Base-by-base conservation (phyloP, 768 basidiomycete genomes). In the Trametopsis cervina region DNA sequence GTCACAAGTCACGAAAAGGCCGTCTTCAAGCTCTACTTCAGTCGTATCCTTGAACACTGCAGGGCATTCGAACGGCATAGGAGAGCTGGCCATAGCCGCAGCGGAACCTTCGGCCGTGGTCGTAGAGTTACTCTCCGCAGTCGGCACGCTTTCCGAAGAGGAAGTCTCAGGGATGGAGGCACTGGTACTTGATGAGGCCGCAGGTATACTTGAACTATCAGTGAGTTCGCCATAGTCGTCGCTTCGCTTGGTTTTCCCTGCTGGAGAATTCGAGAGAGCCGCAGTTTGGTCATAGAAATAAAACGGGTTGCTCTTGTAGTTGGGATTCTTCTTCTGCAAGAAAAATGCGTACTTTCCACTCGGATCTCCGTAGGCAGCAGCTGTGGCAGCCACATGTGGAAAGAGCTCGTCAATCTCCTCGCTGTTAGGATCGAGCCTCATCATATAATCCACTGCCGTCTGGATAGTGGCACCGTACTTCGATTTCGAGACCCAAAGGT, bases 351-450 rank as follows among this genome's bases (percentile, higher is more conserved):
- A 80, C 56, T 69, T 76, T 21, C 74, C 75, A 21, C 61, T 60
- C 4, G 76, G 72, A 54, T 81, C 78, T 2, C 78, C 78, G 49
- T 78, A 79, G 2, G 67, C 73, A 1, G 75, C 75, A 2, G 71
- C 67, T n/a, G 72, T 65, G 1, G 77, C 64, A 20, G 76, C 76
- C 42, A 80, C 70, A 47, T 76, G 73, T 4, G 77, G 77, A 36
- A 69, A 54, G 27, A 74, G 48, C 46, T 76, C 73, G 7, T 57
- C 52, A 20, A 65, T 50, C 40, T 74, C 66, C 52, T 75, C 73
- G 15, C 55, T 54, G 40, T 68, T 68, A 18, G 79, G 71, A 51
- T 71, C 59, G 25, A 65, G 40, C 3, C 42, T 50, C 65, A 81
- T 74, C 18, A 65, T 53, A 55, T 65, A 78, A 53, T 81, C 72